Base-by-base conservation (phyloP, 495 filamentous ascomycete genomes). In the Penicillium samsonianum region DNA sequence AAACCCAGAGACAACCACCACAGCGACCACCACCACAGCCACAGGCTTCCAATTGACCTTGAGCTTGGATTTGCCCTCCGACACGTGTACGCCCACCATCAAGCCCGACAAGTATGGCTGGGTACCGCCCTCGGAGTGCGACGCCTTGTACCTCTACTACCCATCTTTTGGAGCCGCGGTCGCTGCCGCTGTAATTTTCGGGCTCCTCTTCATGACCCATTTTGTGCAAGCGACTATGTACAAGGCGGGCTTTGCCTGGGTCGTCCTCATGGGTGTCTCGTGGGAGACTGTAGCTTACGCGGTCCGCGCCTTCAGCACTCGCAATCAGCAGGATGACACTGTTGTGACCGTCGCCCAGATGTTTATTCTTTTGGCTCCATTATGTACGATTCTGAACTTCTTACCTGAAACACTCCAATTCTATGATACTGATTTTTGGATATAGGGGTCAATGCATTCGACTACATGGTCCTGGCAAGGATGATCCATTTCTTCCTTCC, bases 381-480 rank as follows among this genome's bases (percentile, higher is more conserved):
- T 53, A 20, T 53, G 47, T 50, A 31, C 3, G 30, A 38, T 2
- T 11, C 19, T 3, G 1, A 14, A n/a, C 19, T 5, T 16, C 20
- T 37, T 23, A 50, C 23, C 31, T 31, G 31, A 0, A n/a, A n/a
- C 0, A 1, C 14, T 12, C 1, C 17, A 50, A 16, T 12, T 23
- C 22, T 23, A 16, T 5, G 20, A 25, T 44, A 23, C 41, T 44
- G 10, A 44, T n/a, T 4, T 23, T 1, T 23, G 2, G 20, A 23
- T 44, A 44, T 19, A 50, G 47, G 50, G 50, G 38, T 53, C 11
- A 53, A 53, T 33, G 38, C 50, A 10, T 53, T 53, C 11, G 25
- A 42, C 25, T 53, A 53, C 19, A 53, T 53, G 38, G 38, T 41
- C 14, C 22, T 53, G 4, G 38, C 37, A 19, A 26, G 50, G 1